Evolutionary conservation across 2,329 filamentous ascomycete genomes (phyloP).

Genomic region (Zymoseptoria ardabiliae): DNA sequence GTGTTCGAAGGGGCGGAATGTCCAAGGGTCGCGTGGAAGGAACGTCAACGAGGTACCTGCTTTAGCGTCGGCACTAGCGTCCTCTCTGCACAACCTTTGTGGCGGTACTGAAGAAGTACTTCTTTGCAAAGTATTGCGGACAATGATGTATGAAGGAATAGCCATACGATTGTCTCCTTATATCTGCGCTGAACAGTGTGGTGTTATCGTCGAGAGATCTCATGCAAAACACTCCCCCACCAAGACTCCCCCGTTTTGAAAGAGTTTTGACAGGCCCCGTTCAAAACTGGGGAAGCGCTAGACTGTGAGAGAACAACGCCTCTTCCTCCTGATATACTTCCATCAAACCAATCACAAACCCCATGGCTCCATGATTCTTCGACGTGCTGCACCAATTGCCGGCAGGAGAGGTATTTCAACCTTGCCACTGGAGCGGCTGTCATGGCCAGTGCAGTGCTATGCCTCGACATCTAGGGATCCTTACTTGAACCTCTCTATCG

Average conservation of each 20-base stretch:
- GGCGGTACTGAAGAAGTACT: too few relatives aligned
- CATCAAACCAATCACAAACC: constrained; percentile 8
- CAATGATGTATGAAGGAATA: too few relatives aligned
- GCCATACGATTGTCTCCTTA: too few relatives aligned
- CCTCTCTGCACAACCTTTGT: too few relatives aligned
- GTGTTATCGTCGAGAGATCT: too few relatives aligned
- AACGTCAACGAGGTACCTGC: too few relatives aligned
- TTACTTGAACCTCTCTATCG: constrained; percentile 85
- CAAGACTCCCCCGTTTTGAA: neutral
- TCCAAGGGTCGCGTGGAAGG: neutral
- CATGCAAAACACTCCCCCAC: too few relatives aligned
- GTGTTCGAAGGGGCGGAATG: neutral
- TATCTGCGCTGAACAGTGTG: too few relatives aligned
- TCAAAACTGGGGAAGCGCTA: neutral
- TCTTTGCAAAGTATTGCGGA: too few relatives aligned
- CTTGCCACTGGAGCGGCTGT: constrained; percentile 16
- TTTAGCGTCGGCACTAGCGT: too few relatives aligned
- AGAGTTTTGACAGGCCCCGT: neutral
- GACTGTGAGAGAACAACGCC: too few relatives aligned
- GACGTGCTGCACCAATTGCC: constrained; percentile 8
- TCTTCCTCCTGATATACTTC: neutral
- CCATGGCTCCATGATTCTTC: constrained; percentile 25
- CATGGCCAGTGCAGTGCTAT: constrained; percentile 37
- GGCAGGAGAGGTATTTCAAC: constrained; percentile 20
- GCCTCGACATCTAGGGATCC: constrained; percentile 57